phyloP scores from a whole-genome alignment of 2,329 filamentous ascomycete species.

The Penicillium psychrosexuale region DNA sequence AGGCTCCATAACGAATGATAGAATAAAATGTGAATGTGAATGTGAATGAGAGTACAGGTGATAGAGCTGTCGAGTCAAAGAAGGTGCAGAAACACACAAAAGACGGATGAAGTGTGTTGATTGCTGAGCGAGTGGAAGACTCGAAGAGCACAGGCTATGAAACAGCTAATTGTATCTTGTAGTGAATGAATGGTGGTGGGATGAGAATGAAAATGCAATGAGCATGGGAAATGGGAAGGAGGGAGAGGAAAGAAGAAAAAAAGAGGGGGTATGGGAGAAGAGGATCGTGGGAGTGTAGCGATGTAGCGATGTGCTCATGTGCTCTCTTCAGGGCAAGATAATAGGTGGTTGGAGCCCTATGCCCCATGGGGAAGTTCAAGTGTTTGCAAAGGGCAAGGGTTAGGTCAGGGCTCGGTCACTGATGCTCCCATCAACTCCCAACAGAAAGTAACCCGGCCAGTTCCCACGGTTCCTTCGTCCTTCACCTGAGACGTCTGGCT shows the following conservation, averaged over 20 bases:
- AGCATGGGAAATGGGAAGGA: not conserved
- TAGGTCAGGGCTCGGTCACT: conserved; percentile 14
- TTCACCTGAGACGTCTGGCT: not conserved
- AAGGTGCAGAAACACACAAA: not conserved
- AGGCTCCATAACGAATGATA: not conserved
- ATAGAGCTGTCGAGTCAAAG: not conserved
- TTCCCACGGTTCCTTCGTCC: not conserved
- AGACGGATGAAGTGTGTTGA: not conserved
- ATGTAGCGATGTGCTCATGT: not conserved
- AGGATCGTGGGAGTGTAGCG: not conserved
- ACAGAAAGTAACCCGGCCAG: conserved; percentile 26
- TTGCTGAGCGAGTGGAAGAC: not conserved
- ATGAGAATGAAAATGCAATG: not conserved
- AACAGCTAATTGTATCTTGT: not conserved
- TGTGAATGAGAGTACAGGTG: not conserved
- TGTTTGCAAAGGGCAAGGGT: not conserved
- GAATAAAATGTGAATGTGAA: not conserved
- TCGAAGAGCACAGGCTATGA: not conserved
- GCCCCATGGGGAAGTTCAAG: not conserved
- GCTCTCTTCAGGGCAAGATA: not conserved
- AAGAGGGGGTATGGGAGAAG: not conserved
- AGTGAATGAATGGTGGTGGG: not conserved
- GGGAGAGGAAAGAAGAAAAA: not conserved
- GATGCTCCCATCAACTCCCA: conserved; percentile 42
- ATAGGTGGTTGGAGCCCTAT: not conserved